These are phyloP conservation scores for Termitomyces sp. DNA, from an alignment of 768 basidiomycete species.

Conservation along the genomic window DNA sequence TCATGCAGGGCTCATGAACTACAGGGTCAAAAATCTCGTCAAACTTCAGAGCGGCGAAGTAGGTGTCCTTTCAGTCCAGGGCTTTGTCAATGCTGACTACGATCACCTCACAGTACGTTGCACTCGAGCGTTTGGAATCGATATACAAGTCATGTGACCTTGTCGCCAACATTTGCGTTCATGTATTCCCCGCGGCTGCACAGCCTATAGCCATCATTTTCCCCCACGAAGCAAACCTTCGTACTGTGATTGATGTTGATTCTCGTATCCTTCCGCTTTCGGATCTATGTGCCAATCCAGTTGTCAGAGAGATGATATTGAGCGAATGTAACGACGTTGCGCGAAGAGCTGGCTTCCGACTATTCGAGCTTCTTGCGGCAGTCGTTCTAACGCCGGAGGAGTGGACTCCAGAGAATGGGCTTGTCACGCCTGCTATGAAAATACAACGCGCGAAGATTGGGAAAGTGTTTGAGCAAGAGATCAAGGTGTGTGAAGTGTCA, in stretches of 20 bases:
- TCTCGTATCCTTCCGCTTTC: conserved; percentile 21
- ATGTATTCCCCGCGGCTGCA: conserved; percentile 67
- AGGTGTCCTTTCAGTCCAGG: not conserved
- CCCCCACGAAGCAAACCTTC: conserved; percentile 72
- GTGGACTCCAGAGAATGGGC: conserved; percentile 85
- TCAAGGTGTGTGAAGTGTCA: conserved; percentile 41
- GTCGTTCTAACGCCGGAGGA: conserved; percentile 77
- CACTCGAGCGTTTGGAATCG: conserved; percentile 85
- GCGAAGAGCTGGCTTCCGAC: conserved; percentile 78
- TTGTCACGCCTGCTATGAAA: conserved; percentile 92
- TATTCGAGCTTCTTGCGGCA: conserved; percentile 67
- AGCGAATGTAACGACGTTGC: conserved; percentile 71
- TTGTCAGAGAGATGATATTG: conserved; percentile 54
- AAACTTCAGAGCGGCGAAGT: conserved; percentile 18
- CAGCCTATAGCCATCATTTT: conserved; percentile 82
- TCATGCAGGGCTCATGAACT: not conserved
- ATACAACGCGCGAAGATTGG: conserved; percentile 71
- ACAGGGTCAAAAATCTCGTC: conserved; percentile 13
- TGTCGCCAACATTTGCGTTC: conserved; percentile 75
- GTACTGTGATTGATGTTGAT: conserved; percentile 17
- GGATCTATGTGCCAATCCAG: conserved; percentile 49
- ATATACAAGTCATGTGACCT: conserved; percentile 80
- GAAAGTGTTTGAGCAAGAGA: conserved; percentile 56
- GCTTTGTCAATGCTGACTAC: not conserved
- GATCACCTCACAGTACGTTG: conserved; percentile 62